Evolutionary conservation across 495 filamentous ascomycete genomes (phyloP), one percentile per base, ranked within the genome.

Genomic region (Xylaria cubensis): DNA sequence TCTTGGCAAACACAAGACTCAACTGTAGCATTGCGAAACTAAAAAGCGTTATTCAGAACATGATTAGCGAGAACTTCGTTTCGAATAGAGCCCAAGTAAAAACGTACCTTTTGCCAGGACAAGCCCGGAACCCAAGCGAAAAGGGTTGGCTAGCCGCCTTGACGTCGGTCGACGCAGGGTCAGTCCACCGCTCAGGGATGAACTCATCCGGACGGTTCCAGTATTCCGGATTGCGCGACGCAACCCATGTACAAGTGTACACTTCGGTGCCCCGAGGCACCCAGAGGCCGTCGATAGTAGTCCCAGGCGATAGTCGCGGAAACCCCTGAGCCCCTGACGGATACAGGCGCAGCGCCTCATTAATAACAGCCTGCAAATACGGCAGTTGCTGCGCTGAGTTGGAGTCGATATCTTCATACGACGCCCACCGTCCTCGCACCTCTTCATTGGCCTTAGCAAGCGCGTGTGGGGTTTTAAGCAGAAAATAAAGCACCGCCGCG

Each of bases 311-410:
- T 17, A 59, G 41, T 34, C 78, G 51, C 9, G 77, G 78, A 7
- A 78, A 71, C 3, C 76, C 78, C 26, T 73, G 69, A 1, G 72
- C 56, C 0, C 64, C 74, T 3, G 56, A 26, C 9, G 72, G 72
- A 39, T 64, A 76, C 5, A 85, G 58, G 0, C 82, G 76, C 19
- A 85, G 73, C 6, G 74, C 76, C 70, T 84, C 83, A 12, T 83
- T 76, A 48, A 85, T 80, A 5, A 81, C 75, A 4, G 78, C 82
- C 24, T 74, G 76, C 2, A 82, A 75, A 72, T 81, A 82, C 2
- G 74, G 67, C 0, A 83, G 74, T n/a, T 79, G 66, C 41, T 34
- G 46, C 17, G 66, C 59, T 17, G 72, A 70, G 0, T 29, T 53
- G 2, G 70, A 64, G 46, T 78, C 62, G 61, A 78, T 74, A 9